Evolutionary conservation across 257 asterid species (phyloP).

Genomic region (Solanum chmielewskii): DNA sequence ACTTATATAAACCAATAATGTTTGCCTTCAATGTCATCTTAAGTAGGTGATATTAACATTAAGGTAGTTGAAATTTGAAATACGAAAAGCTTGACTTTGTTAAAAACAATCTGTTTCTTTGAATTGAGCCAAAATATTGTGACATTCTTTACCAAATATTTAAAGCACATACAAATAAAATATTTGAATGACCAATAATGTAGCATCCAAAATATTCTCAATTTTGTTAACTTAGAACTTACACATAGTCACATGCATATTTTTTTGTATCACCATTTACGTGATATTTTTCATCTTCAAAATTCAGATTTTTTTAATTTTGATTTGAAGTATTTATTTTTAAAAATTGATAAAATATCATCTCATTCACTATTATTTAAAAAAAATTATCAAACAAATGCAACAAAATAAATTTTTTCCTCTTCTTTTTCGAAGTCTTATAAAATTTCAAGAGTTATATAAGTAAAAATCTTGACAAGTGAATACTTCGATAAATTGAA

Average conservation of each 20-base stretch:
- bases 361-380: background rate
- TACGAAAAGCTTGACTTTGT: background rate
- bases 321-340: rapidly evolving
- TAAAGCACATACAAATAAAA: background rate
- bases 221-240: background rate
- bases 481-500: too few relatives aligned
- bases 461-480: too few relatives aligned
- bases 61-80: background rate
- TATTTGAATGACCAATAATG: background rate
- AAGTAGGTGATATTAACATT: background rate
- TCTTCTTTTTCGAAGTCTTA: rapidly evolving
- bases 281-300: background rate
- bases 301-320: background rate
- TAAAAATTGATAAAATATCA: background rate
- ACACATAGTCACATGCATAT: background rate
- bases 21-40: background rate
- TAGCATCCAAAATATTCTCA: background rate
- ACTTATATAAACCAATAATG: background rate
- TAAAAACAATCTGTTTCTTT: background rate
- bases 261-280: background rate
- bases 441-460: background rate
- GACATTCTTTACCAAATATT: background rate
- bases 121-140: background rate
- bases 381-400: background rate
- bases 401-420: background rate